Conservation (phyloP, 2,329 filamentous ascomycete species). For the Niveomyces coronatus region DNA sequence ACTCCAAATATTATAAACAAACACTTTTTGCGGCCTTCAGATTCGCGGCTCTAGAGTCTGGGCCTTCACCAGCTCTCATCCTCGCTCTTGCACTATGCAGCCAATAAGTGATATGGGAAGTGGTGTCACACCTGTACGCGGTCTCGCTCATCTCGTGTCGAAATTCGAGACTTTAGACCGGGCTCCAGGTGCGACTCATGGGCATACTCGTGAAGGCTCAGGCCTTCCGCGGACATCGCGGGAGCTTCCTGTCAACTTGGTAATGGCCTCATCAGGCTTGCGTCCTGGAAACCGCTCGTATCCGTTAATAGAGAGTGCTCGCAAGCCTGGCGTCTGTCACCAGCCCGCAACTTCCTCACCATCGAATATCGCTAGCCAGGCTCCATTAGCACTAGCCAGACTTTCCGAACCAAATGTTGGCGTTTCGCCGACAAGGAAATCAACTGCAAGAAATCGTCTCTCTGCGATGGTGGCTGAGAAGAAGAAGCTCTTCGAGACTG, state of each 20-base stretch:
- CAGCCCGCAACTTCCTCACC: not conserved
- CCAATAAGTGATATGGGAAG: not conserved
- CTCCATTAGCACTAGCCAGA: not conserved
- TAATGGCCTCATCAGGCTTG: conserved; percentile 3
- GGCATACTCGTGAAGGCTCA: not conserved
- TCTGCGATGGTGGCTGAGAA: conserved; percentile 16
- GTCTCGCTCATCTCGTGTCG: conserved; percentile 23
- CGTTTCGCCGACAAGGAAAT: not conserved
- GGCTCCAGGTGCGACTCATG: conserved; percentile 4
- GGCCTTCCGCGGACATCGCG: conserved; percentile 9
- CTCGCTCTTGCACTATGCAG: not conserved
- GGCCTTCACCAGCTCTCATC: not conserved
- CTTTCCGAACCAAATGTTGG: not conserved
- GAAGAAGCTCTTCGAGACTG: conserved; percentile 16
- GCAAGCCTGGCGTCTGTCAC: not conserved
- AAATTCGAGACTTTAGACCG: conserved; percentile 25
- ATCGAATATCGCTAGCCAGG: not conserved
- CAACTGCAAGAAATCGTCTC: not conserved
- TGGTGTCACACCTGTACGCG: conserved; percentile 8
- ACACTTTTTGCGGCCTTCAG: no score
- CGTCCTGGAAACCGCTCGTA: not conserved
- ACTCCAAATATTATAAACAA: no score
- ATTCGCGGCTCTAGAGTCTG: no score
- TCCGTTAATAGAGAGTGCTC: not conserved
- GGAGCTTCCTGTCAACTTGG: conserved; percentile 2